Base-by-base conservation (phyloP, 805 yeast species). In the baker's yeast (Saccharomyces cerevisiae) region DNA sequence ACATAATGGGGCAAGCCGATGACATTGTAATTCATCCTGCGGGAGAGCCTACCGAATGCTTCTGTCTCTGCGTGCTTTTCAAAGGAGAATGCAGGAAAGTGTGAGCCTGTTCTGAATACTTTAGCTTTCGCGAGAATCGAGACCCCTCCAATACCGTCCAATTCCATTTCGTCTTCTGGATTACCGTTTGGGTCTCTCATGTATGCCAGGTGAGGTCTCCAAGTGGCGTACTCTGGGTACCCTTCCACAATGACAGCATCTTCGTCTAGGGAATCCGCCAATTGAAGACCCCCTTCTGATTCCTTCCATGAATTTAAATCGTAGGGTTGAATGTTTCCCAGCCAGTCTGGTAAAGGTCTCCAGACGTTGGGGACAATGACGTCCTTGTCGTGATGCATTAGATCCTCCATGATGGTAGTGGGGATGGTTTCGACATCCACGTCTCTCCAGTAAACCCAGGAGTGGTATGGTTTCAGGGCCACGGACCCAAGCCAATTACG, bases 221-320 rank as follows among this genome's bases (percentile, higher is more conserved):
- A 92, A 1, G 99, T 92, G 47, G 96, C 96, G 70, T 89, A 94
- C 73, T 92, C 99, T 26, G 89, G 95, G 69, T 90, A 90, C 14
- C 99, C 99, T 73, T 92, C 99, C 13, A 92, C 99, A 55, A 92
- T 91, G 53, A 92, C 96, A 0, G 96, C 96, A 72, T 92, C 96
- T 70, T 91, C 98, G 65, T 86, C 92, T 54, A 92, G 75, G 31
- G 76, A 69, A 46, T 82, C 82, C 30, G 96, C 96, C 59, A 87
- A 69, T 66, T 84, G 87, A 53, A 85, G 68, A 0, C 91, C 95
- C 56, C 90, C 94, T 61, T 85, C 91, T 56, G 86, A 80, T 69
- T 87, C 95, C 65, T 83, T 88, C 95, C 94, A 87, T 30, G 91
- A 84, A 70, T 87, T 87, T 66, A 87, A 75, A 71, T 87, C 95